These are phyloP conservation scores for Wickerhamiella sergipiensis DNA, from an alignment of 805 yeast species.

Conservation along the genomic window DNA sequence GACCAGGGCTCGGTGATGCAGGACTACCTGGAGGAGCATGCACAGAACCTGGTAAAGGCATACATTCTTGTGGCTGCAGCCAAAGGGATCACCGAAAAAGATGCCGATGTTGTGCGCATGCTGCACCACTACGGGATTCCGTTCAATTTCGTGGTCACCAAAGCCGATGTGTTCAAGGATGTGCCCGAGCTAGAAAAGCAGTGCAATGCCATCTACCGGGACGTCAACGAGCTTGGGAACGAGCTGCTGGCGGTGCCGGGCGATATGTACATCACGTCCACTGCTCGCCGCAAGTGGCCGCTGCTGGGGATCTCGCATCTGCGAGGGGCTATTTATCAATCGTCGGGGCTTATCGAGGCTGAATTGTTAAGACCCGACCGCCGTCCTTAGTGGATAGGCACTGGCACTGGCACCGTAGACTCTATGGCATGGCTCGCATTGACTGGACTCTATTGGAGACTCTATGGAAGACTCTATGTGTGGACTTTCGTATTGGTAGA, in stretches of 20 bases:
- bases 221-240: not conserved
- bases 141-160: slow-evolving; percentile 65
- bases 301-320: slow-evolving; percentile 19
- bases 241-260: slow-evolving; percentile 22
- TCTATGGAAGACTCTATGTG: no score
- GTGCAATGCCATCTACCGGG: not conserved
- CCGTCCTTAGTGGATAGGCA: no score
- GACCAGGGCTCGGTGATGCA: slow-evolving; percentile 59
- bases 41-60: slow-evolving; percentile 42
- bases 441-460: no score
- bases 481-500: no score
- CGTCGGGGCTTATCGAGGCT: slow-evolving; percentile 14
- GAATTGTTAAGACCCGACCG: slow-evolving; percentile 5
- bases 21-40: slow-evolving; percentile 39
- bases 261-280: slow-evolving; percentile 23
- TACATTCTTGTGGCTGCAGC: slow-evolving; percentile 49
- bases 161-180: slow-evolving; percentile 35
- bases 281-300: slow-evolving; percentile 10
- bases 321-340: slow-evolving; percentile 15
- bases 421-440: no score
- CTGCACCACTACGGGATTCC: slow-evolving; percentile 44
- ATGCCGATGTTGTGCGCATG: slow-evolving; percentile 37
- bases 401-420: no score
- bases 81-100: slow-evolving; percentile 46
- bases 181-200: not conserved